Evolutionary conservation across 2,329 filamentous ascomycete genomes (phyloP), one percentile per base, ranked within the genome.

Genomic region (Chaetomiaceae sp.): DNA sequence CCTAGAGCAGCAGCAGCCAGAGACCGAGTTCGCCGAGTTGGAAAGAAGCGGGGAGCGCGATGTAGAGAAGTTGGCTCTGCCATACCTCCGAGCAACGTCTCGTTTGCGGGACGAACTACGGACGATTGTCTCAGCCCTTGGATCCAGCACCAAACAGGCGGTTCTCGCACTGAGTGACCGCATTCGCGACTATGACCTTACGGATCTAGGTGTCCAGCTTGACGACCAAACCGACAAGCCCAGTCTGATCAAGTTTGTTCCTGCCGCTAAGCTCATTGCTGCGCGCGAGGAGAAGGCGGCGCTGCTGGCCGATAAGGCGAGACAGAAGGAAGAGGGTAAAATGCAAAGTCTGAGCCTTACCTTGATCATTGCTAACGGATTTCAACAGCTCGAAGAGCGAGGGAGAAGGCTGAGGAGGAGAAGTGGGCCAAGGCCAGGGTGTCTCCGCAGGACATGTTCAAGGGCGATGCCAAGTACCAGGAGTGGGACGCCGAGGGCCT

Each of bases 401-500:
- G 68, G 33, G 79, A 82, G 59, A 73, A 71, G 55, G 70, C 68
- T 55, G 73, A 71, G 53, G 64, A 64, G 36, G 73, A 74, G 65
- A 80, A 78, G 55, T 73, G 72, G 59, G 79, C 77, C 56, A 83
- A 81, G 70, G 80, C 79, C 29, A 82, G 78, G 68, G 62, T 81
- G 4, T 66, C 71, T 8, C 80, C 79, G 0, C 63, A 73, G 55
- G 76, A 82, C 10, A 73, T 85, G 72, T 85, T 82, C 66, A 79
- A 75, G 66, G 65, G 63, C 6, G 78, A 81, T 45, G 77, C 79
- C 43, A 62, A 64, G 55, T 96, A 85, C 65, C 81, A 77, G 60
- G 88, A 80, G 16, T 96, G 89, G 89, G 90, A 96, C 65, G 84
- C 79, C 5, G 85, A 92, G 53, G 91, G 91, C 0, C 57, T 96